Conservation (phyloP, 768 basidiomycete species). For the Hirschioporus abietinus region DNA sequence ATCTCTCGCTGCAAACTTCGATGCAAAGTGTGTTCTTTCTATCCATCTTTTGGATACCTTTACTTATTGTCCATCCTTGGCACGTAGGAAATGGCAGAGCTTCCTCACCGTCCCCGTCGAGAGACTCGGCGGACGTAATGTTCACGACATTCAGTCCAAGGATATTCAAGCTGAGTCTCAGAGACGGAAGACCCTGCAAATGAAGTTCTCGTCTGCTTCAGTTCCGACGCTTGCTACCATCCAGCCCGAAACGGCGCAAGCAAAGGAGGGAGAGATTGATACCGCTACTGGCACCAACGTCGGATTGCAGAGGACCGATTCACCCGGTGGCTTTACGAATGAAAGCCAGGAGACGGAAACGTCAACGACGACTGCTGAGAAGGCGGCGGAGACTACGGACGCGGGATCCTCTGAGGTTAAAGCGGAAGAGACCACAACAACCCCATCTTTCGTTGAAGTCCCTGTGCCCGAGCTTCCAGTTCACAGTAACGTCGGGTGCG, state of each 20-base stretch:
- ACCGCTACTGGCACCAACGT: too few relatives aligned
- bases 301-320: neutral
- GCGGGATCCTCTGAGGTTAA: neutral
- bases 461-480: neutral
- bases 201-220: neutral
- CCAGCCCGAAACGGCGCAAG: neutral
- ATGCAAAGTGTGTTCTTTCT: conserved; percentile 1
- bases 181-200: conserved; percentile 6
- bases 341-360: neutral
- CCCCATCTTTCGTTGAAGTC: neutral
- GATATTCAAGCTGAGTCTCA: conserved; percentile 5
- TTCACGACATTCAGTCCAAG: conserved; percentile 8
- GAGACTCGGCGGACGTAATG: conserved; percentile 10
- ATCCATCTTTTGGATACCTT: neutral
- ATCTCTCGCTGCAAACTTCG: conserved; percentile 11
- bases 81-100: conserved; percentile 7
- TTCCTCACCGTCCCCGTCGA: conserved; percentile 10
- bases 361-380: too few relatives aligned
- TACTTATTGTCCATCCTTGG: neutral
- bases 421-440: neutral
- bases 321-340: neutral
- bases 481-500: neutral
- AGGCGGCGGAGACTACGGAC: neutral
- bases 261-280: neutral
- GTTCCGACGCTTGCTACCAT: neutral